Evolutionary conservation across 83 land plant genomes (phyloP).

Genomic region (Picea abies): DNA sequence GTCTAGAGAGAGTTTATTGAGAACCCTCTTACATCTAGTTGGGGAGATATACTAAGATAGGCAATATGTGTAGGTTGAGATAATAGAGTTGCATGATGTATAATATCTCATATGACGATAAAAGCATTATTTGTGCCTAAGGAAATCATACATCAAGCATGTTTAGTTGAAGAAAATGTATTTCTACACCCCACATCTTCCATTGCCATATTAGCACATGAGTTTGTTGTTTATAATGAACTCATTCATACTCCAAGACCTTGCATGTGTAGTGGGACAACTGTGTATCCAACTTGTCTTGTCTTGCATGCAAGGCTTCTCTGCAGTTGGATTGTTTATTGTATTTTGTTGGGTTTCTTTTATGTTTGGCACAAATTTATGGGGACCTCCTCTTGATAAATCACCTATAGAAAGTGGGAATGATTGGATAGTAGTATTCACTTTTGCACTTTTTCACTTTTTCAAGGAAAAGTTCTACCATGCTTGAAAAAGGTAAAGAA

Average conservation of each 20-base stretch:
- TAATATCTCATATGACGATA: slow-evolving; percentile 27
- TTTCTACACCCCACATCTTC: slow-evolving; percentile 83
- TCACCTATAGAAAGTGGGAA: slow-evolving; percentile 37
- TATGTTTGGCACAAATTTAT: slow-evolving; percentile 77
- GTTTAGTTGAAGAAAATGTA: slow-evolving; percentile 60
- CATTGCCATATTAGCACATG: slow-evolving; percentile 70
- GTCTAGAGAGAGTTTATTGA: slow-evolving; percentile 44
- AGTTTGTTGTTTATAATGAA: slow-evolving; percentile 85
- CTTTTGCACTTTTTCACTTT: slow-evolving; percentile 82
- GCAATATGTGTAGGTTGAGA: slow-evolving; percentile 97
- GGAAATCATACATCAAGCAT: slow-evolving; percentile 67
- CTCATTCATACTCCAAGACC: slow-evolving; percentile 69
- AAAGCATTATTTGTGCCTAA: slow-evolving; percentile 28
- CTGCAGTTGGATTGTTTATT: slow-evolving; percentile 48
- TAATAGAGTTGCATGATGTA: slow-evolving; percentile 86
- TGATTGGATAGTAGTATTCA: slow-evolving; percentile 65
- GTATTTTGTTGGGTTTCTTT: slow-evolving; percentile 75
- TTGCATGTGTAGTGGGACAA: slow-evolving; percentile 83
- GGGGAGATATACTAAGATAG: slow-evolving; percentile 69
- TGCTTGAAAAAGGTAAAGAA: no score
- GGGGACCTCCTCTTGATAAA: slow-evolving; percentile 80
- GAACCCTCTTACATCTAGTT: slow-evolving; percentile 44
- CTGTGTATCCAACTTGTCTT: slow-evolving; percentile 68
- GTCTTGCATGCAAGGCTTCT: slow-evolving; percentile 62
- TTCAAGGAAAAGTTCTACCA: no score